Base-by-base conservation (phyloP, 331 rosid species). In the Ulmus americana region DNA sequence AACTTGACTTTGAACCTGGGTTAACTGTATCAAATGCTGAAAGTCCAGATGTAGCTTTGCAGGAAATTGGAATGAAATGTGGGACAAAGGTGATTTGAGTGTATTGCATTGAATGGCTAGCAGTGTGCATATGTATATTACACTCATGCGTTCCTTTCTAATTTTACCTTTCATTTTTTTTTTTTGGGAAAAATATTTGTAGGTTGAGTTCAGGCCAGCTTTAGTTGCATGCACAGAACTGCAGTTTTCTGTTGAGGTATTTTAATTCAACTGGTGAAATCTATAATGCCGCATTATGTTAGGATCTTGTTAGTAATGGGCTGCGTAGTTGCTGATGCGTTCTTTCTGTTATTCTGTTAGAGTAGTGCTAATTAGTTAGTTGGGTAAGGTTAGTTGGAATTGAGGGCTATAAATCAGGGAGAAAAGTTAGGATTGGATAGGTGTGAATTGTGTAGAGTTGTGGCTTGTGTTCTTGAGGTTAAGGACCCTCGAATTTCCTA, bases 61-160 rank as follows among this genome's bases (percentile, higher is more conserved):
- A 80, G 64, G 97, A 87, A 60, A 90, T 94, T 77, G 97, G 97
- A 55, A 67, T 76, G 83, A 90, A 87, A 76, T 87, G 90, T 79
- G 95, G 95, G 80, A 74, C 97, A 74, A 94, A 82, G 91, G 99
- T 90, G 78, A 71, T 72, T 62, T 49, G 64, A 44, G 38, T 51
- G 57, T 65, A 45, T 40, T 64, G 67, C 51, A 13, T 46, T 68
- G 63, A 70, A 55, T 56, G 57, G 62, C 50, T 76, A n/a, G 62
- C 16, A 45, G 51, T 41, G 59, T 49, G 67, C 11, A 40, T 70
- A 65, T 70, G 71, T 16, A 39, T 65, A 22, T 14, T 22, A 54
- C 15, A n/a, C 58, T 22, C 49, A 50, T 16, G 2, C 22, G 39
- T 16, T 47, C 39, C 52, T 40, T 70, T 45, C 59, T 13, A 14